Conservation (phyloP, 2,329 filamentous ascomycete genomes). For the Aspergillus luchuensis region DNA sequence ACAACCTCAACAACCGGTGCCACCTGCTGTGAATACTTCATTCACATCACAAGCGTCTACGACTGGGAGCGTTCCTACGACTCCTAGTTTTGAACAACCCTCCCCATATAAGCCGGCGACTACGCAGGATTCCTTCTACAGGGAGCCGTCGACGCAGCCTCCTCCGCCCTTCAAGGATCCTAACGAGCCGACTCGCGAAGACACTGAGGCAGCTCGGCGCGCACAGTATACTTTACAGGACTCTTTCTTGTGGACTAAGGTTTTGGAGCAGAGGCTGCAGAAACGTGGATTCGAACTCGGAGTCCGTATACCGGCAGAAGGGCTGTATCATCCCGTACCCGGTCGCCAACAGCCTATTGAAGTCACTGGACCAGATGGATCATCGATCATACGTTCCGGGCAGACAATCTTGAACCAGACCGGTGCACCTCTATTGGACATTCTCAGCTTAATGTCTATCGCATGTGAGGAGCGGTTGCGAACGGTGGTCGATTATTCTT, state of each 20-base stretch:
- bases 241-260: slow-evolving; percentile 69
- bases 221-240: slow-evolving; percentile 71
- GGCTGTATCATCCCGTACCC: slow-evolving; percentile 52
- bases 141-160: slow-evolving; percentile 63
- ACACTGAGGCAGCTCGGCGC: slow-evolving; percentile 65
- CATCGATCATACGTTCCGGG: slow-evolving; percentile 63
- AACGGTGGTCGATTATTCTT: slow-evolving; percentile 75
- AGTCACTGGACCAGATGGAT: slow-evolving; percentile 62
- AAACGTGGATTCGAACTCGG: slow-evolving; percentile 61
- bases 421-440: slow-evolving; percentile 71
- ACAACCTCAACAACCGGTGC: slow-evolving; percentile 45
- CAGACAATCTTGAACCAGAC: slow-evolving; percentile 72
- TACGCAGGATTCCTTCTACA: slow-evolving; percentile 62
- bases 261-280: slow-evolving; percentile 57
- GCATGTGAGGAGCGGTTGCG: slow-evolving; percentile 78
- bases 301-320: slow-evolving; percentile 60
- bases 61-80: slow-evolving; percentile 43
- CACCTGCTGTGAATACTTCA: slow-evolving; percentile 36
- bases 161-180: slow-evolving; percentile 66
- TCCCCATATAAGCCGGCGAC: slow-evolving; percentile 57
- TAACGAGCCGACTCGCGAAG: slow-evolving; percentile 62
- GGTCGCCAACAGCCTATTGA: slow-evolving; percentile 49
- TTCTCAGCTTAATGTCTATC: slow-evolving; percentile 79
- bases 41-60: slow-evolving; percentile 46
- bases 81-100: slow-evolving; percentile 54